Conservation (phyloP, 257 asterid genomes). For the Przewalskia tangutica region DNA sequence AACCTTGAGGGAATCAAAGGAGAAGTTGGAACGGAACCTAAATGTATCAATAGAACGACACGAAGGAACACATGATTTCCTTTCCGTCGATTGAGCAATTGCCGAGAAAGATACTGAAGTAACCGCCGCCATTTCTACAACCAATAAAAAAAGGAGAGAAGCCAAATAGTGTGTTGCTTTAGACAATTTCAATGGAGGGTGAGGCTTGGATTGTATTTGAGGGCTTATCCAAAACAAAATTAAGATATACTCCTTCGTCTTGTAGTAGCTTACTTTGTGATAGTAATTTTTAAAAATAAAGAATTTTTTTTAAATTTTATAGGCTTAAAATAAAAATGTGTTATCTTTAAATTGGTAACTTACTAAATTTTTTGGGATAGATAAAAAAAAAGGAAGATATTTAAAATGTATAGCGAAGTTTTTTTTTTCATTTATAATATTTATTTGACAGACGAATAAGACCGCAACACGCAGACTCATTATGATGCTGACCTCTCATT, state of each 20-base stretch:
- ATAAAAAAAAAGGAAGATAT: too few species aligned
- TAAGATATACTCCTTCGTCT: too few species aligned
- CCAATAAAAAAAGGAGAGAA: neutral
- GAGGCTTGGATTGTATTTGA: conserved; percentile 23
- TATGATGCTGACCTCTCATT: neutral
- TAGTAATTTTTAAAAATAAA: too few species aligned
- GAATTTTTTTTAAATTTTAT: too few species aligned
- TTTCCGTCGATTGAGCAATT: conserved; percentile 29
- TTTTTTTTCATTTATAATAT: neutral
- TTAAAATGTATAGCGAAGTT: neutral
- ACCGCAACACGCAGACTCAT: neutral
- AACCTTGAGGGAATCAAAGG: conserved; percentile 17
- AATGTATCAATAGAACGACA: conserved; percentile 22
- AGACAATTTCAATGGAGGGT: conserved; percentile 8
- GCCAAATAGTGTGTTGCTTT: conserved; percentile 11
- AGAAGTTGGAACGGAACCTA: conserved; percentile 35
- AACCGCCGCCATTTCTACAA: conserved; percentile 39
- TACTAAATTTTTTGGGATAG: too few species aligned
- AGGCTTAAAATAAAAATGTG: too few species aligned
- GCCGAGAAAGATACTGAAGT: conserved; percentile 40
- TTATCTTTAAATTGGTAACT: too few species aligned
- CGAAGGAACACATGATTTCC: conserved; percentile 17
- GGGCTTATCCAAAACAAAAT: conserved; percentile 40
- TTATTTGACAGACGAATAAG: neutral
- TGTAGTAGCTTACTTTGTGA: too few species aligned